Percentiles rank a stretch among this genome's conserved stretches.
These are phyloP conservation scores for Candida morakotiae DNA, from an alignment of 805 yeast species.

Conservation along the genomic window DNA sequence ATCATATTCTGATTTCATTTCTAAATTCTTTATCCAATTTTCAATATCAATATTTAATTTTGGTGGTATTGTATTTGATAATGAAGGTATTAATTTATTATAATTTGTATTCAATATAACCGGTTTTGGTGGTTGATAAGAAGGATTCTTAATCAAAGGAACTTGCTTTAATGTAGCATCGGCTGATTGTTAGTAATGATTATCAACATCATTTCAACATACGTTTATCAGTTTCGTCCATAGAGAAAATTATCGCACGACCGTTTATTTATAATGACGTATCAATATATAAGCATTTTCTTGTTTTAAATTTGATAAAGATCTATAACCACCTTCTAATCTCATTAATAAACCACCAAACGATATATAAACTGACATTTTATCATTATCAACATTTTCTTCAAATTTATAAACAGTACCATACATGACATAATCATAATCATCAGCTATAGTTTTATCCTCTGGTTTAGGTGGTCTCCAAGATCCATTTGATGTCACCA, in stretches of 20 bases:
- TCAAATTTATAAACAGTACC: conserved; percentile 97
- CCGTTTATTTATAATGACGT: conserved; percentile 52
- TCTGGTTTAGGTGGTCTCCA: conserved; percentile 85
- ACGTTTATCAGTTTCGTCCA: conserved; percentile 22
- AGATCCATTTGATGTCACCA: conserved; percentile 51
- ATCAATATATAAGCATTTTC: conserved; percentile 88
- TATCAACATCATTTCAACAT: conserved; percentile 8
- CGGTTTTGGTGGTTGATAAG: conserved; percentile 50
- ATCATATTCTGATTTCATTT: conserved; percentile 8
- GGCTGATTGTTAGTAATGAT: conserved; percentile 23
- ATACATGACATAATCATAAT: conserved; percentile 96
- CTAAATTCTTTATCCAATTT: conserved; percentile 19
- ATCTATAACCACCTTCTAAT: conserved; percentile 91
- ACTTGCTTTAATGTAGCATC: conserved; percentile 49
- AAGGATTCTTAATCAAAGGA: conserved; percentile 53
- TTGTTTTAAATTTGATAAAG: conserved; percentile 83
- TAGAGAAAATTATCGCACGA: conserved; percentile 4
- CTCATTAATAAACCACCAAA: conserved; percentile 94
- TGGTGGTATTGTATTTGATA: conserved; percentile 35
- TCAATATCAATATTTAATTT: conserved; percentile 26
- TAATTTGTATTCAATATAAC: conserved; percentile 50
- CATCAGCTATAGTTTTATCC: conserved; percentile 88
- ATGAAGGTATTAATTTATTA: conserved; percentile 31
- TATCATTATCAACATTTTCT: conserved; percentile 64
- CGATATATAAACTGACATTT: conserved; percentile 85